These are phyloP conservation scores for Annona cherimola DNA, from an alignment of 164 flowering plant species.

Conservation along the genomic window DNA sequence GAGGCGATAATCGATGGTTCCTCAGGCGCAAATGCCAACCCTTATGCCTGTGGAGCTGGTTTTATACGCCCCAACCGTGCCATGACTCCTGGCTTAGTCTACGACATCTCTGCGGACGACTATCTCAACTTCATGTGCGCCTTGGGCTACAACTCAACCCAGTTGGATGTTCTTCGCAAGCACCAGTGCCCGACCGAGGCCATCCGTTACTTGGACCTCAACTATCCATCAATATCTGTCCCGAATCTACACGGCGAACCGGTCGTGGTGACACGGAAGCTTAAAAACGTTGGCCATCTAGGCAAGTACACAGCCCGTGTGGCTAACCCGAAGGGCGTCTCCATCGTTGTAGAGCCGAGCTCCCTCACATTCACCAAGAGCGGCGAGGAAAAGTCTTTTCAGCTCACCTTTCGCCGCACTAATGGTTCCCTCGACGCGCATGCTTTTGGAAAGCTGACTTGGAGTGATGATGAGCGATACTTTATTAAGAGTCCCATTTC, in stretches of 20 bases:
- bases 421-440: constrained; percentile 17
- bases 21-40: constrained; percentile 33
- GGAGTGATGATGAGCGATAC: constrained; percentile 61
- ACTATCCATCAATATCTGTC: constrained; percentile 24
- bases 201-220: constrained; percentile 13
- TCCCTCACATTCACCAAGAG: constrained; percentile 32
- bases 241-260: constrained; percentile 5
- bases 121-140: constrained; percentile 29
- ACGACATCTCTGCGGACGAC: constrained; percentile 16
- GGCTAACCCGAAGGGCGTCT: constrained; percentile 34
- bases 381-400: constrained; percentile 57
- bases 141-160: constrained; percentile 28
- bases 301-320: constrained; percentile 37
- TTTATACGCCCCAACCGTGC: constrained; percentile 54
- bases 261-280: constrained; percentile 27
- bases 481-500: constrained; percentile 63
- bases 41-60: constrained; percentile 63
- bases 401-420: constrained; percentile 25
- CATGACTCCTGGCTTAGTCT: constrained; percentile 61
- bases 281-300: constrained; percentile 66
- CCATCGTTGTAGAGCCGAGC: constrained; percentile 35
- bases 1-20: constrained; percentile 28
- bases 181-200: constrained; percentile 16
- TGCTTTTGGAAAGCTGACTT: constrained; percentile 51
- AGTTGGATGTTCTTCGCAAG: constrained; percentile 3